Evolutionary conservation across 768 basidiomycete species (phyloP), one percentile per base, ranked within the genome.

Genomic region (Kwoniella newhampshirensis): DNA sequence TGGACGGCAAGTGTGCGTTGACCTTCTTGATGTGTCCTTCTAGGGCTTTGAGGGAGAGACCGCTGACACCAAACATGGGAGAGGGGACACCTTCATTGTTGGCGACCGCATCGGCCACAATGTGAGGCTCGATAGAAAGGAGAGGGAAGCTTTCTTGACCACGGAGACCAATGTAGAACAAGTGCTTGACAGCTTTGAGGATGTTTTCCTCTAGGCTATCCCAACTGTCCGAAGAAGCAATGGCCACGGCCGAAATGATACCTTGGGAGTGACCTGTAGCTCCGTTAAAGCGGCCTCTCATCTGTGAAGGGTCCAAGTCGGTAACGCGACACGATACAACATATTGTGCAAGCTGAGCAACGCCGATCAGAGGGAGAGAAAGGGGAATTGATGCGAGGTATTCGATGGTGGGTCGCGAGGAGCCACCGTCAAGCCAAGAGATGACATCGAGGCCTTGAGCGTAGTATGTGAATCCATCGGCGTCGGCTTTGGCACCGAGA

Each of bases 221-320:
- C 59, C 86, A 85, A 23, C 85, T 84, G 17, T 81, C 81, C 4
- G 92, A 91, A 4, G 89, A 85, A 6, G 93, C 82, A 68, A 97
- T 85, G 36, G 84, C 86, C 50, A 93, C 83, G n/a, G 96, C 96
- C 12, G 93, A 90, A 45, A 96, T 86, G 66, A 99, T 85, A 64
- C 96, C 96, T 77, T 98, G 94, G 1, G 93, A 97, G 78, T 99
- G 96, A 28, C 96, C 96, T 15, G 96, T 98, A 2, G 92, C 85
- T 30, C 94, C 94, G 9, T 84, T 81, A 52, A 98, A 82, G 43
- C 83, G 82, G 43, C 81, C 78, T 36, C 88, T 85, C 74, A 96
- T 82, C 69, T 93, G 84, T 8, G 86, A 89, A 0, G 91, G 91
- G 7, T 84, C 85, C 40, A 90, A 78, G 54, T 85, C 84, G 20